Conservation (phyloP, 305 asterid species). For the Solanum hybrid region DNA sequence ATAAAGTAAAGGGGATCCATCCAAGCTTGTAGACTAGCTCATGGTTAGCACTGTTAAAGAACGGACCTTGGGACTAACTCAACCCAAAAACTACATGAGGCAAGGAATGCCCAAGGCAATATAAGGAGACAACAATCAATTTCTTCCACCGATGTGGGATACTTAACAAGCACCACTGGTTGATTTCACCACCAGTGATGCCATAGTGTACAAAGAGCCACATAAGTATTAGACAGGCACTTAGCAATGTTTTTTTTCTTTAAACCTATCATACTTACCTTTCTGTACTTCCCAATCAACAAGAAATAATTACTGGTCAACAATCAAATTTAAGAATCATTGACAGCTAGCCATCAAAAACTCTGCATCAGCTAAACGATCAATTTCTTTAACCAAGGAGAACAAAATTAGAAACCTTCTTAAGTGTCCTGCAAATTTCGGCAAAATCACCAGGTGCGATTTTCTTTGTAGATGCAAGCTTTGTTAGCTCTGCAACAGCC, state of each 20-base stretch:
- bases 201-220: neutral
- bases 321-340: neutral
- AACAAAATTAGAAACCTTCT: slow-evolving; percentile 44
- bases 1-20: neutral
- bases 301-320: neutral
- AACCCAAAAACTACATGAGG: neutral
- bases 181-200: slow-evolving; percentile 1
- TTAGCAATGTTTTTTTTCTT: neutral
- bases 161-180: neutral
- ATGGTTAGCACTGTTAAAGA: neutral
- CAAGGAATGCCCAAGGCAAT: neutral
- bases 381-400: neutral
- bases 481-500: slow-evolving; percentile 91
- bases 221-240: neutral
- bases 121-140: neutral
- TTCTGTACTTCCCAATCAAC: neutral
- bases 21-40: neutral
- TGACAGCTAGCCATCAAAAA: neutral
- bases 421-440: slow-evolving; percentile 89
- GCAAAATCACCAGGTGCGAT: slow-evolving; percentile 96
- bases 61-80: neutral
- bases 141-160: neutral
- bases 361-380: neutral
- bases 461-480: slow-evolving; percentile 91
- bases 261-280: neutral